Percentiles rank a stretch among this genome's conserved stretches.
Conservation (phyloP, 2,329 filamentous ascomycete genomes). For the Sporothrix pallida region DNA sequence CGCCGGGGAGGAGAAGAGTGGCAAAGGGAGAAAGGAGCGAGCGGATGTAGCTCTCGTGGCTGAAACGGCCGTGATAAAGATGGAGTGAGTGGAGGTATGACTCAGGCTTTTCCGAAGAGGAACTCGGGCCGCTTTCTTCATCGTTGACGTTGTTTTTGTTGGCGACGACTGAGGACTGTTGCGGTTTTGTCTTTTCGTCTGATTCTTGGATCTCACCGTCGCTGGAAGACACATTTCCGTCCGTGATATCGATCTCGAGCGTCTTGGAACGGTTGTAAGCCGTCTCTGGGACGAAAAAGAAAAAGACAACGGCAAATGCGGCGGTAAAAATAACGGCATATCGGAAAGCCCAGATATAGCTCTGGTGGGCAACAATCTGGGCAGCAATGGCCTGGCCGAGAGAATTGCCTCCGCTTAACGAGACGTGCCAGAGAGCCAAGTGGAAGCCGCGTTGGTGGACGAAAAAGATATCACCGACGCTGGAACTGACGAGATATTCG, state of each 20-base stretch:
- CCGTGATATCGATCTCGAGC: slow-evolving; percentile 25
- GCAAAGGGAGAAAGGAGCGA: slow-evolving; percentile 47
- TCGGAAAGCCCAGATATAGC: slow-evolving; percentile 22
- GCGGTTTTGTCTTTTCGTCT: background rate
- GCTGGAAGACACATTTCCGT: background rate
- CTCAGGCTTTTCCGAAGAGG: background rate
- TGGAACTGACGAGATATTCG: slow-evolving; percentile 49
- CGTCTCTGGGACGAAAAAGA: slow-evolving; percentile 52
- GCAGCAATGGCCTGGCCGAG: slow-evolving; percentile 27
- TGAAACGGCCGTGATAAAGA: slow-evolving; percentile 37
- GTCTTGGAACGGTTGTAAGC: slow-evolving; percentile 42
- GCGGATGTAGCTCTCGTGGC: slow-evolving; percentile 35
- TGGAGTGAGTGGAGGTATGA: slow-evolving; percentile 37
- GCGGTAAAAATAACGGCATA: slow-evolving; percentile 16
- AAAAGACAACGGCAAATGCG: slow-evolving; percentile 46
- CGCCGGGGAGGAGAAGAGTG: slow-evolving; percentile 50
- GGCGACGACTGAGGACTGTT: background rate
- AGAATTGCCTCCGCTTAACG: slow-evolving; percentile 27
- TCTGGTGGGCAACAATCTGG: slow-evolving; percentile 19
- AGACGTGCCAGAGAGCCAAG: slow-evolving; percentile 41
- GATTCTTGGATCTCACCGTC: slow-evolving; percentile 1
- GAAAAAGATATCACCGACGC: slow-evolving; percentile 62
- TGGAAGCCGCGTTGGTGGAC: slow-evolving; percentile 56
- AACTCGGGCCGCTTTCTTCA: background rate
- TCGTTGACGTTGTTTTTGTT: background rate